These are phyloP conservation scores for Penicillium coprophilum DNA, from an alignment of 495 filamentous ascomycete species.

Conservation along the genomic window DNA sequence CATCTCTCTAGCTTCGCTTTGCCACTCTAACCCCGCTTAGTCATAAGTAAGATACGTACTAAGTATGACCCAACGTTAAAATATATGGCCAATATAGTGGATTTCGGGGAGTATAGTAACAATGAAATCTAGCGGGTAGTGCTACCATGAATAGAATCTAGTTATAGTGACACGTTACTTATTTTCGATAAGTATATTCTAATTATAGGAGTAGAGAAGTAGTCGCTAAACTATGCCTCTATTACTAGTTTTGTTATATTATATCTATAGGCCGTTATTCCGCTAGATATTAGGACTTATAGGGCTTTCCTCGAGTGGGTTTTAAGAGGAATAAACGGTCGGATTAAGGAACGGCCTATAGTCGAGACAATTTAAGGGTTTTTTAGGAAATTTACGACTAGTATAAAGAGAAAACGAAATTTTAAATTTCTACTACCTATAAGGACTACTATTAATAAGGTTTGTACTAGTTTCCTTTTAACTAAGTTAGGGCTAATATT, in stretches of 20 bases:
- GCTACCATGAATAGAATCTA: not conserved
- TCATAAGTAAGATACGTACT: not conserved
- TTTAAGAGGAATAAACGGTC: not conserved
- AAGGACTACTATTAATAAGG: conserved; percentile 4
- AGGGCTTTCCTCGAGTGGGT: conserved; percentile 5
- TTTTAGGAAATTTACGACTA: not conserved
- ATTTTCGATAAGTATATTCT: not conserved
- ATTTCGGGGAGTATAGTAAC: conserved; percentile 2
- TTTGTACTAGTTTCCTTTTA: not conserved
- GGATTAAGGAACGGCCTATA: conserved; percentile 8
- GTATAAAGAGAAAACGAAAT: not conserved
- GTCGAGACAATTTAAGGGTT: conserved; percentile 6
- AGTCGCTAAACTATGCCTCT: not conserved
- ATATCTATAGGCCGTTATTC: not conserved
- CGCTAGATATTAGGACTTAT: not conserved
- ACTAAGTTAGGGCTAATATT: not conserved
- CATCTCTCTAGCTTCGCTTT: conserved; percentile 2
- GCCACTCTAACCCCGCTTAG: not conserved
- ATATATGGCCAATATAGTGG: not conserved
- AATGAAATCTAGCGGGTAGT: conserved; percentile 3
- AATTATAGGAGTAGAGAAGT: not conserved
- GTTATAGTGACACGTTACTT: not conserved
- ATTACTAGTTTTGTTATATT: not conserved
- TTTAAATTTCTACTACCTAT: conserved; percentile 22
- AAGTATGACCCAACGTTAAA: not conserved